Evolutionary conservation across 768 basidiomycete species (phyloP).

Genomic region (Phylloporus scabripes): DNA sequence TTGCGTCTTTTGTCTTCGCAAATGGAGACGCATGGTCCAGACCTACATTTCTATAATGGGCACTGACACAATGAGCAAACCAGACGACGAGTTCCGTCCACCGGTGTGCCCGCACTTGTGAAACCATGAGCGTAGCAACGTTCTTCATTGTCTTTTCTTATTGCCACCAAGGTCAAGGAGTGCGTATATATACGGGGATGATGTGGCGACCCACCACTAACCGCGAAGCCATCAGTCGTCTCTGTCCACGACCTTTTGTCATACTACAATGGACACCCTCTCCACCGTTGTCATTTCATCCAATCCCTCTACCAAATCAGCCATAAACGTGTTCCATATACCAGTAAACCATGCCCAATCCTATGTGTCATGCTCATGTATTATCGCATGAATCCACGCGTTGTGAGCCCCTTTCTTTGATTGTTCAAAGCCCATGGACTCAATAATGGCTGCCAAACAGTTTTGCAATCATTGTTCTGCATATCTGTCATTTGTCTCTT

Average conservation of each 20-base stretch:
- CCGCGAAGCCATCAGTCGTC: conserved; percentile 5
- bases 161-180: background rate
- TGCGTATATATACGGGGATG: conserved; percentile 15
- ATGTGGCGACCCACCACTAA: background rate
- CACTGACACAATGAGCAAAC: conserved; percentile 18
- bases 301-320: background rate
- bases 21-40: conserved; percentile 5
- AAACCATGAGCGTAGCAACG: background rate
- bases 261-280: conserved; percentile 19
- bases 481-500: background rate
- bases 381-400: conserved; percentile 14
- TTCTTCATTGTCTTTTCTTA: conserved; percentile 14
- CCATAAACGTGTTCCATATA: conserved; percentile 2
- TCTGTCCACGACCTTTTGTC: conserved; percentile 3
- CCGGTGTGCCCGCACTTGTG: conserved; percentile 1
- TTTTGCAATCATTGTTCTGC: background rate
- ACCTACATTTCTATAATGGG: background rate
- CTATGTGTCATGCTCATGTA: conserved; percentile 1
- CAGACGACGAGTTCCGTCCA: conserved; percentile 4
- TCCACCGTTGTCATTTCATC: background rate
- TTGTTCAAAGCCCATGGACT: background rate
- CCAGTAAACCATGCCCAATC: conserved; percentile 10
- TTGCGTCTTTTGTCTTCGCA: conserved; percentile 20
- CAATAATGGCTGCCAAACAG: background rate
- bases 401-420: conserved; percentile 10